These are phyloP conservation scores for Talaromyces adpressus DNA, from an alignment of 495 filamentous ascomycete genomes.

Conservation along the genomic window DNA sequence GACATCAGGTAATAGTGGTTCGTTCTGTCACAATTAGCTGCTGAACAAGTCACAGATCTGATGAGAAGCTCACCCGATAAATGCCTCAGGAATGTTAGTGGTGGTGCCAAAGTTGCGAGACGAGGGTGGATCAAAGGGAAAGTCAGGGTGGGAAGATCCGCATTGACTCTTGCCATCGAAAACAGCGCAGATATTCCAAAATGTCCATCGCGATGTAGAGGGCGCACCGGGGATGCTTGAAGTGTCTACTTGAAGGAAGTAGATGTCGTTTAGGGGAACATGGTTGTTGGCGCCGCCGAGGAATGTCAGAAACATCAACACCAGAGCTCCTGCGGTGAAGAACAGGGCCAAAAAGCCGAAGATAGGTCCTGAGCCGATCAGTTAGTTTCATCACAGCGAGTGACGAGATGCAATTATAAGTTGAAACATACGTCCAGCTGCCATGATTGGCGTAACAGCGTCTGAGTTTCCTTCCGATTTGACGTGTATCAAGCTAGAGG, in stretches of 20 bases:
- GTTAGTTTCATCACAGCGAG: background rate
- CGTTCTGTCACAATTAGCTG: constrained; percentile 25
- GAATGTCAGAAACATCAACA: constrained; percentile 75
- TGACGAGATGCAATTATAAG: background rate
- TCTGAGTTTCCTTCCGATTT: background rate
- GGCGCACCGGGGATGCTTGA: constrained; percentile 60
- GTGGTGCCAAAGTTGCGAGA: constrained; percentile 53
- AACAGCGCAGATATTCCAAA: constrained; percentile 66
- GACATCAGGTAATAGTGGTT: constrained; percentile 56
- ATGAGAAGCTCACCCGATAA: constrained; percentile 41
- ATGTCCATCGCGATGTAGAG: constrained; percentile 72
- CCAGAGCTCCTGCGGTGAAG: constrained; percentile 64
- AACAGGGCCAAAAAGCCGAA: constrained; percentile 60
- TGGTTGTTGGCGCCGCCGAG: constrained; percentile 57
- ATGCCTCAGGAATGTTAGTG: constrained; percentile 44
- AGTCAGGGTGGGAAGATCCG: constrained; percentile 45
- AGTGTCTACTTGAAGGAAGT: constrained; percentile 75
- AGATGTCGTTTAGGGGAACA: constrained; percentile 64
- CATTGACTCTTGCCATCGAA: constrained; percentile 50
- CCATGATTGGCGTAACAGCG: background rate
- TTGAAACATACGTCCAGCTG: constrained; percentile 4
- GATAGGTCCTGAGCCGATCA: constrained; percentile 29
- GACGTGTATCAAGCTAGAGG: background rate
- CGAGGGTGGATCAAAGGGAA: constrained; percentile 56
- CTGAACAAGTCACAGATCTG: no score